Base-by-base conservation (phyloP, 371 early-diverging fungal species). In the Gilbertella persicaria region DNA sequence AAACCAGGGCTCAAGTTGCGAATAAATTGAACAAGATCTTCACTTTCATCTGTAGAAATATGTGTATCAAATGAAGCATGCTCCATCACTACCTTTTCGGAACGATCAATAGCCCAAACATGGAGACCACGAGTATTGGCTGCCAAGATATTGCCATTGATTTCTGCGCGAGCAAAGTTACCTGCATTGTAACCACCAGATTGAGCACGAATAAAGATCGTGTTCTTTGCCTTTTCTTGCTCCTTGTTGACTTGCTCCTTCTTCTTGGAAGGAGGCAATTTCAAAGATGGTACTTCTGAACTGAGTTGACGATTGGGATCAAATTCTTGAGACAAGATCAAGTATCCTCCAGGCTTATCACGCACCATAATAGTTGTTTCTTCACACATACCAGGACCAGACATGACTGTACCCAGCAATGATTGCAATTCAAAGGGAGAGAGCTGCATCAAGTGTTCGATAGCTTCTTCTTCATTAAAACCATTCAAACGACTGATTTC, bases 391-490 rank as follows among this genome's bases (percentile, higher is more conserved):
- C 73, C 71, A 1, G 87, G 84, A 1, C 90, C 88, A 5, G 87
- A 86, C 21, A 94, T 66, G 30, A 93, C 86, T 19, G 90, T 87
- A 37, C 77, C 80, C 16, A 94, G 64, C 2, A 93, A 69, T 0
- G 85, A 78, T 57, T 91, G 88, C 65, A 92, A 68, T 53, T 93
- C 92, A 62, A 80, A 91, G 0, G 93, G 93, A 16, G 87, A 77
- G 21, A 91, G 75, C 62, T 88, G 85, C 89, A 92, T 88, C 61
- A 93, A 64, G 38, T 79, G 74, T 49, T 93, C 93, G 30, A 91
- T 75, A 5, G 93, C 93, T 42, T 87, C 89, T 24, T 86, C 88
- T 58, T 91, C 91, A 55, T 88, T 84, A 51, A 86, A 89, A 21
- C 74, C 73, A 33, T 84, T 78, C 54, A 85, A 69, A 13, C 90